Base-by-base conservation (phyloP, 1,139 yeast genomes). In the Blastobotrys arbuscula region DNA sequence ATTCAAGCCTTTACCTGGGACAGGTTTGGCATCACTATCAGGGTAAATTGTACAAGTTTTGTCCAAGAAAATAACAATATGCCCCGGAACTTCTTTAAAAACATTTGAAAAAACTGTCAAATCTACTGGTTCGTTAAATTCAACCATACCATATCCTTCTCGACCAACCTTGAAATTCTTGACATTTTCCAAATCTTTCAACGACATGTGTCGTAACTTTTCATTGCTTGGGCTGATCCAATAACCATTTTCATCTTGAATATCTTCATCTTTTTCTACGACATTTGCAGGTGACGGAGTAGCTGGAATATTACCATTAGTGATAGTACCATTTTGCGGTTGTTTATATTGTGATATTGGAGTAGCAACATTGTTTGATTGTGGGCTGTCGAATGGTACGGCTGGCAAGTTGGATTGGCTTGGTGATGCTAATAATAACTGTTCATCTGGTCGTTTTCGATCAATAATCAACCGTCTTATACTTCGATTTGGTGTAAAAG, bases 151-250 rank as follows among this genome's bases (percentile, higher is more conserved):
- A 61, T 72, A 81, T 42, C 85, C 84, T 54, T 77, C 76, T 55
- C 95, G 82, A 2, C 98, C 98, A 51, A 94, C 80, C 26, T 76
- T 77, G 64, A 90, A 83, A 52, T 80, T 70, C 26, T 72, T 59
- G n/a, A 92, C 82, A 12, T 76, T 61, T 50, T 84, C 79, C 45
- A 89, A 74, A 53, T 86, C 84, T 10, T 79, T 69, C 42, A 85
- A 70, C 0, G 88, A 65, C 74, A 77, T 74, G 39, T 74, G 69
- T 50, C 78, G 74, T 50, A 92, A 71, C 48, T 81, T 81, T 7
- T 80, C 75, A 42, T 83, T 61, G 3, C 89, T 72, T 20, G 98
- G 98, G 2, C 86, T 78, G 45, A 83, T 82, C 89, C 95, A 92
- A 67, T 90, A 94, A 2, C 92, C 96, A 43, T 84, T 79, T 28